Evolutionary conservation across 352 stramenopile genomes (phyloP).

Genomic region (Phytopythium ostracodes): DNA sequence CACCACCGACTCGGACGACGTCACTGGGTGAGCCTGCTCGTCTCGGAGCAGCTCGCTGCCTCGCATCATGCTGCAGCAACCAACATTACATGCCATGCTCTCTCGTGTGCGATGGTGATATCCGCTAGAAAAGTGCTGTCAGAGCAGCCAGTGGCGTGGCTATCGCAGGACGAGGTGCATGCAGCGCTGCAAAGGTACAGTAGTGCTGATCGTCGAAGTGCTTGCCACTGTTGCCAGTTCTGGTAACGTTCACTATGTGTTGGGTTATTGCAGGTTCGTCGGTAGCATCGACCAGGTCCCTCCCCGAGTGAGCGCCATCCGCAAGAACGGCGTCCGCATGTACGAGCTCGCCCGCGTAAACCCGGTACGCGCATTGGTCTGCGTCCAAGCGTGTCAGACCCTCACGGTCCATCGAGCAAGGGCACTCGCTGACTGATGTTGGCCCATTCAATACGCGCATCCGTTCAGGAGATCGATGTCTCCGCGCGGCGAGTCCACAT

Average conservation of each 20-base stretch:
- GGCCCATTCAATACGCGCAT: background rate
- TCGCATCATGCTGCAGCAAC: too few relatives aligned
- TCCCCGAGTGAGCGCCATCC: constrained; percentile 76
- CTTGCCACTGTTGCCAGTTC: background rate
- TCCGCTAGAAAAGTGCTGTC: constrained; percentile 37
- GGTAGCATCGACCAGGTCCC: constrained; percentile 74
- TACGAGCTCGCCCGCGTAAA: constrained; percentile 73
- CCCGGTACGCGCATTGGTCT: constrained; percentile 18
- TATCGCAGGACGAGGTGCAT: constrained; percentile 33
- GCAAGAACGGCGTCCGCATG: constrained; percentile 67
- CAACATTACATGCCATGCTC: background rate
- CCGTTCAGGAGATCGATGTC: constrained; percentile 48
- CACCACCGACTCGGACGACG: constrained; percentile 78
- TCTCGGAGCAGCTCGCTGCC: background rate
- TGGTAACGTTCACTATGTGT: background rate
- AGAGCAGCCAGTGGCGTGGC: constrained; percentile 50
- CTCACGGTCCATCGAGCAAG: too few relatives aligned
- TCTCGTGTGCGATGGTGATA: background rate
- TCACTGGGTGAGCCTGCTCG: constrained; percentile 43
- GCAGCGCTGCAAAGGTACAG: constrained; percentile 47
- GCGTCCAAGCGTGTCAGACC: background rate
- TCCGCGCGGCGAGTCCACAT: constrained; percentile 60
- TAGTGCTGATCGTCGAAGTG: background rate
- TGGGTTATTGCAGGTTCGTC: constrained; percentile 49
- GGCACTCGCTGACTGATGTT: background rate